phyloP scores from a whole-genome alignment of 345 rosid species.

The Hypericum androsaemum region DNA sequence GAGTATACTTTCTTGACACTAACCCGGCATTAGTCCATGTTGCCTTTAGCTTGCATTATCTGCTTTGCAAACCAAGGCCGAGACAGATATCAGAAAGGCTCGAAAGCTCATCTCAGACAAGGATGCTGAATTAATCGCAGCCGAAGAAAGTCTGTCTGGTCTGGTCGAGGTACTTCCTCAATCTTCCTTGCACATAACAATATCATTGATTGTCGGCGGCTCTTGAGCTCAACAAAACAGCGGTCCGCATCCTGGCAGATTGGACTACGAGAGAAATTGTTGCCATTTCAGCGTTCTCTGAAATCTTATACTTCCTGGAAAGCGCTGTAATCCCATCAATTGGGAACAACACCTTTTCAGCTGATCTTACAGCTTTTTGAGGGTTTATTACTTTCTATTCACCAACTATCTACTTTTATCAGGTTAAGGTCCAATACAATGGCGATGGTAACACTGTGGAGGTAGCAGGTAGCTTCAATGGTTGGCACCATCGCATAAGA shows the following conservation, averaged over 20 bases:
- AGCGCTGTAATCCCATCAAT: neutral
- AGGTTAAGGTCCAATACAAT: slow-evolving; percentile 62
- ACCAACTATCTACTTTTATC: slow-evolving; percentile 11
- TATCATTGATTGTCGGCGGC: too few relatives aligned
- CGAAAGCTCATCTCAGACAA: slow-evolving; percentile 58
- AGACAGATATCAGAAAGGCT: slow-evolving; percentile 61
- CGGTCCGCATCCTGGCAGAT: too few relatives aligned
- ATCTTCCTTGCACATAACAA: neutral
- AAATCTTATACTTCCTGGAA: neutral
- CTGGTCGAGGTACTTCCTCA: slow-evolving; percentile 52
- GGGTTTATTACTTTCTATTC: slow-evolving; percentile 1
- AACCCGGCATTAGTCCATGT: neutral
- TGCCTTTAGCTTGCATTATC: slow-evolving; percentile 45
- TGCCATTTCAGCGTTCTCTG: too few relatives aligned
- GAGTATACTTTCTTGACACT: neutral
- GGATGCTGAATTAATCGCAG: slow-evolving; percentile 63
- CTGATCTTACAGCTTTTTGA: neutral
- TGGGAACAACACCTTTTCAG: neutral
- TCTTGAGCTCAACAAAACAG: too few relatives aligned
- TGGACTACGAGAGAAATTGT: too few relatives aligned
- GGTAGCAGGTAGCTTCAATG: slow-evolving; percentile 89
- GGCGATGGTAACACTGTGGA: slow-evolving; percentile 87
- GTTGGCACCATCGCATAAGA: slow-evolving; percentile 77
- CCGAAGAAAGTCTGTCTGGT: slow-evolving; percentile 74
- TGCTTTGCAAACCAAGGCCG: slow-evolving; percentile 60